Percentiles rank a stretch among this genome's conserved stretches.
Conservation (phyloP, 768 basidiomycete genomes). For the Clathrus columnatus region DNA sequence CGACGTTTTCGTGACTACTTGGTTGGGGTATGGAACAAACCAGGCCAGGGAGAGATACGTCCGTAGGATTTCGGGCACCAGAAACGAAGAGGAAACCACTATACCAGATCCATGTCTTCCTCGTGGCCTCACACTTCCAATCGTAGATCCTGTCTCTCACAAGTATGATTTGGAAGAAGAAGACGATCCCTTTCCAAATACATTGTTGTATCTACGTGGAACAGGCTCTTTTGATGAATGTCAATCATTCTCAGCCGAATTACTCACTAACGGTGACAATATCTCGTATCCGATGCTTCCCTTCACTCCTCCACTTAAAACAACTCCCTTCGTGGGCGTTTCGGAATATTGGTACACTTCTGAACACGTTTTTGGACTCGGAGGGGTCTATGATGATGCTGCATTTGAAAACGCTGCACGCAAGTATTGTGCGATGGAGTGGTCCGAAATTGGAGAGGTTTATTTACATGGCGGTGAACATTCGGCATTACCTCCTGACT, state of each 20-base stretch:
- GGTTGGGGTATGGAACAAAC: conserved; percentile 98
- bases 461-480: conserved; percentile 44
- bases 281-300: conserved; percentile 73
- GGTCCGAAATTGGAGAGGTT: conserved; percentile 64
- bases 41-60: conserved; percentile 93
- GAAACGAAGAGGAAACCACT: conserved; percentile 19
- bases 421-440: conserved; percentile 72
- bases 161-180: conserved; percentile 7
- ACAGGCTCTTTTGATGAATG: conserved; percentile 90
- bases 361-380: conserved; percentile 91
- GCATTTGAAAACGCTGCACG: conserved; percentile 92
- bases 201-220: conserved; percentile 57
- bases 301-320: conserved; percentile 75
- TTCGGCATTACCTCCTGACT: no score
- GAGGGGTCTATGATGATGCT: conserved; percentile 92
- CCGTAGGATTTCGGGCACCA: conserved; percentile 28
- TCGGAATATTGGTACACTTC: conserved; percentile 99
- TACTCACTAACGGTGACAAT: conserved; percentile 82
- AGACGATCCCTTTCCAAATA: conserved; percentile 23
- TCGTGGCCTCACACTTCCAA: conserved; percentile 53
- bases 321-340: conserved; percentile 91
- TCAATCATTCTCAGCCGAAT: conserved; percentile 55
- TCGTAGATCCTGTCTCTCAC: conserved; percentile 41
- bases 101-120: conserved; percentile 91
- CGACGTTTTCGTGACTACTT: conserved; percentile 94